Evolutionary conservation across 495 filamentous ascomycete genomes (phyloP).

Genomic region (Talaromyces stipitatus): DNA sequence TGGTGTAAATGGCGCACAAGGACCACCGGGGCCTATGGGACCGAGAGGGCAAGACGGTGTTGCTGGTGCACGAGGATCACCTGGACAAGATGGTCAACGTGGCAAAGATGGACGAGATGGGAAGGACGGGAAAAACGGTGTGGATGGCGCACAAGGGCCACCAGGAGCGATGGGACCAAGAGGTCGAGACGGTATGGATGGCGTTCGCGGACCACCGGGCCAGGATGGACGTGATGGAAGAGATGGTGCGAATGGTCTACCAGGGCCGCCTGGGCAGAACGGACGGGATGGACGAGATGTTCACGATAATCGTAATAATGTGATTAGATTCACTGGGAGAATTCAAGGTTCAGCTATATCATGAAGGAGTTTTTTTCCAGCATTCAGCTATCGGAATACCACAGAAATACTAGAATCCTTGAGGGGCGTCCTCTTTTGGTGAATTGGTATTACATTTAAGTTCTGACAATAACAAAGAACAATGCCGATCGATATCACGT

Average conservation of each 20-base stretch:
- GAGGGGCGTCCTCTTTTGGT: too few relatives aligned
- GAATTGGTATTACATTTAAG: too few relatives aligned
- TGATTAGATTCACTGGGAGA: not conserved
- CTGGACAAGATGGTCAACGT: not conserved
- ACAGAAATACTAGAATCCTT: too few relatives aligned
- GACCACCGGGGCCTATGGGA: not conserved
- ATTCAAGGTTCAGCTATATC: not conserved
- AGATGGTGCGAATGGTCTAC: not conserved
- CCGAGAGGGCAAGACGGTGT: not conserved
- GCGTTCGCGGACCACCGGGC: not conserved
- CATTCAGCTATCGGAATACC: not conserved
- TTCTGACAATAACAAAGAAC: too few relatives aligned
- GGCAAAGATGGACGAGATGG: not conserved
- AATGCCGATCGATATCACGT: too few relatives aligned
- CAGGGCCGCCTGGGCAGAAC: not conserved
- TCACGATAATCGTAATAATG: not conserved
- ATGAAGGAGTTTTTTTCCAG: not conserved
- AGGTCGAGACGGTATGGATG: not conserved
- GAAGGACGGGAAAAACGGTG: not conserved
- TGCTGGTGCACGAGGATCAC: not conserved
- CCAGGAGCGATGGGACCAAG: not conserved
- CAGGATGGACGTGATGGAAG: slow-evolving; percentile 5
- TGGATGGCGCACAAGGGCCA: not conserved
- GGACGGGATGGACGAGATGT: not conserved
- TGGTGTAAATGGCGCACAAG: not conserved